A percentile compares a stretch with the other conserved stretches of the same genome.
Evolutionary conservation across 768 basidiomycete species (phyloP).

Genomic region (Russula ochroleuca): DNA sequence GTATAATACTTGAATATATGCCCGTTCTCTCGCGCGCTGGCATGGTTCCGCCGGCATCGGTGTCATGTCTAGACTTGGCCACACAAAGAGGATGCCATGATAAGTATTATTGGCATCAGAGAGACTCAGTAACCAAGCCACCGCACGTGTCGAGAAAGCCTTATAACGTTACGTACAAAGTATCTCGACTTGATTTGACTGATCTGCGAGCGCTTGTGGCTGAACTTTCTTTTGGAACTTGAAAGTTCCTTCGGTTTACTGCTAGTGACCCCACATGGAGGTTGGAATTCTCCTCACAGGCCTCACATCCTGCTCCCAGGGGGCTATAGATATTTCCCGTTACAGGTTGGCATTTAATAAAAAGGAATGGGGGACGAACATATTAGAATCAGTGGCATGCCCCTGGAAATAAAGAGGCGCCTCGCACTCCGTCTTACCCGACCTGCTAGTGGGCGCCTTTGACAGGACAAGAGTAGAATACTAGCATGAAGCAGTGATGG

Average conservation of each 20-base stretch:
- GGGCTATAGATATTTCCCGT: not conserved
- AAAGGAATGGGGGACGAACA: not conserved
- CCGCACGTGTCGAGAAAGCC: not conserved
- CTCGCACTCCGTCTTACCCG: too few species aligned
- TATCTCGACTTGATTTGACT: conserved; percentile 4
- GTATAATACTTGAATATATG: too few species aligned
- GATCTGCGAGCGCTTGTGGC: not conserved
- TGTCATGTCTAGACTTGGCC: not conserved
- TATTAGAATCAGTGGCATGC: not conserved
- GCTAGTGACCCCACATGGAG: not conserved
- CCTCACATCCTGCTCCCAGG: not conserved
- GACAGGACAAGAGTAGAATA: too few species aligned
- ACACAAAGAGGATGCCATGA: not conserved
- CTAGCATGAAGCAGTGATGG: not conserved
- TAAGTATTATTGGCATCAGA: not conserved
- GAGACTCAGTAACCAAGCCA: not conserved
- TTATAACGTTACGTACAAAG: not conserved
- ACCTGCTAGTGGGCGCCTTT: too few species aligned
- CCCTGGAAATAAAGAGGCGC: too few species aligned
- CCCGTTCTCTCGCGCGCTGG: too few species aligned
- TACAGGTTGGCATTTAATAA: not conserved
- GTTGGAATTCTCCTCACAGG: not conserved
- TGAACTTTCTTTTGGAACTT: not conserved
- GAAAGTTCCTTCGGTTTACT: not conserved
- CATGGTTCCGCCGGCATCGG: not conserved